Base-by-base conservation (phyloP, 257 asterid genomes). In the Salvia hispanica region DNA sequence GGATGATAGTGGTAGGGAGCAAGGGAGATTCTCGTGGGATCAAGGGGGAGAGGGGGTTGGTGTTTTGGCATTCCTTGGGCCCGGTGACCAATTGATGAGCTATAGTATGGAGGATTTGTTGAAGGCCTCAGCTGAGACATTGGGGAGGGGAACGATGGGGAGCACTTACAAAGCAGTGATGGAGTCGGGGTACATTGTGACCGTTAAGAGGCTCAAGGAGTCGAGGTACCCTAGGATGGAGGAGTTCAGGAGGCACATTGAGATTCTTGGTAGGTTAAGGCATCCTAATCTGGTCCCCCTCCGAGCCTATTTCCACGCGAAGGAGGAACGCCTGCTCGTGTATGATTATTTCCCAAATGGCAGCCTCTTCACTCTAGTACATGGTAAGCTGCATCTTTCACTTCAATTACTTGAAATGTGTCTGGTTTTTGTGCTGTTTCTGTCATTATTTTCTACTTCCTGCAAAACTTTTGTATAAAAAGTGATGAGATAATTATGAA, bases 261-360 rank as follows among this genome's bases (percentile, higher is more conserved):
- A 90, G 79, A 74, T 88, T 66, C 69, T 93, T 52, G 99, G 99
- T 4, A 71, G 83, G 74, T 78, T 93, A 25, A 84, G 95, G 80
- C 99, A 93, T 65, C 97, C 96, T 5, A 88, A 93, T 36, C 16
- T 93, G 80, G 97, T 88, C 62, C 95, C 99, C 0, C 91, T 93
- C 55, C 79, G 99, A 64, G 97, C 99, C 7, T 93, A 93, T 80
- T 93, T 93, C 77, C 97, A 88, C 76, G 96, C 97, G 0, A 90
- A 84, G 82, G 99, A 88, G 81, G 99, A 93, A 52, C 90, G 99
- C 3, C 72, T 93, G 45, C 89, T 93, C 0, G 99, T 93, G 0
- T 93, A 78, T 36, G 99, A 93, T 82, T 93, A 93, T 66, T 90
- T 86, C 80, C 99, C 99, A 7, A 93, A 93, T 55, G 99, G 99